A percentile compares a stretch with the other conserved stretches of the same genome.
These are phyloP conservation scores for Nemania sp. DNA, from an alignment of 2,329 filamentous ascomycete genomes.

Conservation along the genomic window DNA sequence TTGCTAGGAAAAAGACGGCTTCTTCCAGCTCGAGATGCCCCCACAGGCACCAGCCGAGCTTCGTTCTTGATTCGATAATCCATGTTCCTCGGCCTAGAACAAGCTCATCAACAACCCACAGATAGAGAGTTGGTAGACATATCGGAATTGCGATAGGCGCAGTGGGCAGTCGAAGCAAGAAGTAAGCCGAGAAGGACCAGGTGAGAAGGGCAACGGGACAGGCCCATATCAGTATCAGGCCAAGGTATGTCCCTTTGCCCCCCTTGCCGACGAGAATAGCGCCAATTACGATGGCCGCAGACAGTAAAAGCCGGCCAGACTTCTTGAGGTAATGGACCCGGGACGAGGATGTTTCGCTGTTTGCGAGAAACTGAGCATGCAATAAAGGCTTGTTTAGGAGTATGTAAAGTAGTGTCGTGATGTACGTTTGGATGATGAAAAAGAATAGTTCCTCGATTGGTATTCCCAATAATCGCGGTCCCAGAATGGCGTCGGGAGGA, in stretches of 20 bases:
- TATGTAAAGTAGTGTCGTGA: constrained; percentile 69
- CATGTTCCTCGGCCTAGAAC: constrained; percentile 70
- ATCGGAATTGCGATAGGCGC: constrained; percentile 64
- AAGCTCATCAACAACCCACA: constrained; percentile 73
- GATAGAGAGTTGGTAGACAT: constrained; percentile 65
- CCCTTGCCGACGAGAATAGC: constrained; percentile 49
- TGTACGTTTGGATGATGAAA: constrained; percentile 77
- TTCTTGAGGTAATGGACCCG: constrained; percentile 40
- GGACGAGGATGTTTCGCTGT: constrained; percentile 33
- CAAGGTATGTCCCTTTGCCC: constrained; percentile 64
- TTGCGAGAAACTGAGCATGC: constrained; percentile 47
- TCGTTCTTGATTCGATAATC: constrained; percentile 70
- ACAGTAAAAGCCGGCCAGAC: constrained; percentile 55
- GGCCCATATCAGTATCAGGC: constrained; percentile 71
- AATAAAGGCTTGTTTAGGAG: constrained; percentile 67
- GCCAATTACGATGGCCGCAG: constrained; percentile 48
- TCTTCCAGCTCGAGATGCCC: constrained; percentile 72
- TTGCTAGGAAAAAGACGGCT: constrained; percentile 72
- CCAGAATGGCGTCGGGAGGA: constrained; percentile 65
- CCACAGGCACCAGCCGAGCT: constrained; percentile 66
- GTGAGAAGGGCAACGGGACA: constrained; percentile 66
- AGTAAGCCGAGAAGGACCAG: constrained; percentile 65
- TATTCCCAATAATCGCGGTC: constrained; percentile 64
- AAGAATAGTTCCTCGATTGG: constrained; percentile 76
- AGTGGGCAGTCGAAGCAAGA: constrained; percentile 62